A percentile compares a stretch with the other conserved stretches of the same genome.
Conservation (phyloP, 495 filamentous ascomycete species). For the Choiromyces venosus region DNA sequence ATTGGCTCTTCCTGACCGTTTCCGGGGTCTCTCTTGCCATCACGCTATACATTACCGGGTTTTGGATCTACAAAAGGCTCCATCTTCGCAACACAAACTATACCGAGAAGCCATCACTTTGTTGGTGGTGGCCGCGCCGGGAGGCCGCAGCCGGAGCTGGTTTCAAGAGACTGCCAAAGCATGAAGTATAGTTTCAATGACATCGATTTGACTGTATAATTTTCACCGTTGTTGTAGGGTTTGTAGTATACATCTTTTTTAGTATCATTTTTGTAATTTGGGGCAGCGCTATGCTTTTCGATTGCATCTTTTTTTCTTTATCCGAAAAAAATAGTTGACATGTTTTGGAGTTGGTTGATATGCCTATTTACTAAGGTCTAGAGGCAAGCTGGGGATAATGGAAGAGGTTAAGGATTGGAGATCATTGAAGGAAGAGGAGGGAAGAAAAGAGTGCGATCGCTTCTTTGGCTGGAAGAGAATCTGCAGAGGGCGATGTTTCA, state of each 20-base stretch:
- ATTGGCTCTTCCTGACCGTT: slow-evolving; percentile 68
- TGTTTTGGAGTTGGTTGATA: slow-evolving; percentile 22
- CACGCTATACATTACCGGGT: slow-evolving; percentile 27
- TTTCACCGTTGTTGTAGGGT: slow-evolving; percentile 15
- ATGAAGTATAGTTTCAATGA: slow-evolving; percentile 35
- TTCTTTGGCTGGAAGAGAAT: background rate
- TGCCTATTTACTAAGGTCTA: background rate
- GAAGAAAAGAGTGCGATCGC: background rate
- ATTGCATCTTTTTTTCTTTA: background rate
- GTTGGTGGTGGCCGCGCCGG: slow-evolving; percentile 33
- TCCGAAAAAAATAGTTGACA: slow-evolving; percentile 11
- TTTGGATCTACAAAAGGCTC: slow-evolving; percentile 28
- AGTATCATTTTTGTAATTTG: slow-evolving; percentile 20
- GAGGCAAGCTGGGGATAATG: background rate
- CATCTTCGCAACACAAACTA: slow-evolving; percentile 22
- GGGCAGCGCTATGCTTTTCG: slow-evolving; percentile 26
- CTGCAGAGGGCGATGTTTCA: background rate
- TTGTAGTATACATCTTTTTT: slow-evolving; percentile 21
- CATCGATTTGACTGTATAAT: slow-evolving; percentile 10
- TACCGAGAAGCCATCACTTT: slow-evolving; percentile 26
- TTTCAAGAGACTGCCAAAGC: slow-evolving; percentile 34
- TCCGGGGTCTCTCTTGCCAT: slow-evolving; percentile 55
- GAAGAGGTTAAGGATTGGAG: background rate
- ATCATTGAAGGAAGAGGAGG: background rate
- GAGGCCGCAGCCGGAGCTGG: slow-evolving; percentile 23